Evolutionary conservation across 2,329 filamentous ascomycete genomes (phyloP).

Genomic region (Xylaria sp.): DNA sequence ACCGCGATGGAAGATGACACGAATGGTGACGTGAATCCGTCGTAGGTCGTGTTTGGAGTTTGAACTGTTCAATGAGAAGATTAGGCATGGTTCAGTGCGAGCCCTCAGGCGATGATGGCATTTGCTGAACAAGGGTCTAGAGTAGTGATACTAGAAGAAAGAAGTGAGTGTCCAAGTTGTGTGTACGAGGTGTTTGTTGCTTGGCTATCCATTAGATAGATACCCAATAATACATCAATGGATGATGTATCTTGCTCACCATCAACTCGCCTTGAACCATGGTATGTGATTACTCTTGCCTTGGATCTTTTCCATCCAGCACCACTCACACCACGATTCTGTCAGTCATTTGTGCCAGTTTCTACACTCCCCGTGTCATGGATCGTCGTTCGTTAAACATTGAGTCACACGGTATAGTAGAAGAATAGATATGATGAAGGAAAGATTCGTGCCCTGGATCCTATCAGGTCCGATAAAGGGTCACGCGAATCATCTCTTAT

Average conservation of each 20-base stretch:
- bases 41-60: constrained; percentile 2
- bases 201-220: constrained; percentile 1
- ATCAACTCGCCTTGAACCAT: background rate
- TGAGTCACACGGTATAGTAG: too few relatives aligned
- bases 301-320: background rate
- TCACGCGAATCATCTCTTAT: too few relatives aligned
- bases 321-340: background rate
- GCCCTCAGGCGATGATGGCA: background rate
- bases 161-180: background rate
- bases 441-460: too few relatives aligned
- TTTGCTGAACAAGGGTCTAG: background rate
- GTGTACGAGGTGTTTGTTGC: background rate
- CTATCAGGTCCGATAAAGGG: too few relatives aligned
- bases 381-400: too few relatives aligned
- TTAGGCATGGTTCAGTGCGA: background rate
- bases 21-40: constrained; percentile 5
- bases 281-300: background rate
- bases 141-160: background rate
- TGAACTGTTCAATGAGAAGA: background rate
- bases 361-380: too few relatives aligned
- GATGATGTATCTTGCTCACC: background rate
- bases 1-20: constrained; percentile 10
- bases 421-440: too few relatives aligned
- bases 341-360: too few relatives aligned
- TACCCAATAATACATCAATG: constrained; percentile 6